Conservation (phyloP, 495 filamentous ascomycete species). For the Hypoxylon lenormandii region DNA sequence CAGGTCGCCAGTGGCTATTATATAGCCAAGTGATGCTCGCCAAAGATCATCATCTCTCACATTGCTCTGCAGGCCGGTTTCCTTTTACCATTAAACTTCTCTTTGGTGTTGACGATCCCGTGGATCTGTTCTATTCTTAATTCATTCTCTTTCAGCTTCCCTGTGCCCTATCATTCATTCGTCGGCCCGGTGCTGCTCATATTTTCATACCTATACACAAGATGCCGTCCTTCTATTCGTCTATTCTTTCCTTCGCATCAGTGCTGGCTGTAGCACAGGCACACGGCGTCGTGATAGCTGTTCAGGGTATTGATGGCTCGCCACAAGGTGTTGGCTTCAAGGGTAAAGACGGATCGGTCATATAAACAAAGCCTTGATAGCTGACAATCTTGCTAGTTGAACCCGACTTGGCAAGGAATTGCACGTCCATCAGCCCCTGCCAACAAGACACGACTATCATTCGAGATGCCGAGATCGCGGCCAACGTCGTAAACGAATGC, state of each 20-base stretch:
- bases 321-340: slow-evolving; percentile 60
- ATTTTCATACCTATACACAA: slow-evolving; percentile 41
- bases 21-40: slow-evolving; percentile 38
- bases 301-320: slow-evolving; percentile 56
- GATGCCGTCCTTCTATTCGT: slow-evolving; percentile 49
- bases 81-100: slow-evolving; percentile 51
- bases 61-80: slow-evolving; percentile 49
- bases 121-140: slow-evolving; percentile 52
- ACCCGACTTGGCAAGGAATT: slow-evolving; percentile 59
- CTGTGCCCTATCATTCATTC: slow-evolving; percentile 46
- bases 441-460: slow-evolving; percentile 67
- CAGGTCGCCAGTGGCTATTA: slow-evolving; percentile 24
- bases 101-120: slow-evolving; percentile 51
- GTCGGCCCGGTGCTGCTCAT: slow-evolving; percentile 45
- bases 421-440: slow-evolving; percentile 65
- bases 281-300: slow-evolving; percentile 60
- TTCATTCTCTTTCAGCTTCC: slow-evolving; percentile 54
- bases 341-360: slow-evolving; percentile 35
- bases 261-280: slow-evolving; percentile 53
- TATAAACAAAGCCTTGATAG: background rate
- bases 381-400: slow-evolving; percentile 47
- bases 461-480: slow-evolving; percentile 62
- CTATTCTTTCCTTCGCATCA: slow-evolving; percentile 51
- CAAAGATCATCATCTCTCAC: slow-evolving; percentile 34
- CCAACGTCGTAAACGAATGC: slow-evolving; percentile 62